A percentile compares a stretch with the other conserved stretches of the same genome.
These are phyloP conservation scores for Bothriochloa decipiens DNA, from an alignment of 176 grass and related monocot species.

Conservation along the genomic window DNA sequence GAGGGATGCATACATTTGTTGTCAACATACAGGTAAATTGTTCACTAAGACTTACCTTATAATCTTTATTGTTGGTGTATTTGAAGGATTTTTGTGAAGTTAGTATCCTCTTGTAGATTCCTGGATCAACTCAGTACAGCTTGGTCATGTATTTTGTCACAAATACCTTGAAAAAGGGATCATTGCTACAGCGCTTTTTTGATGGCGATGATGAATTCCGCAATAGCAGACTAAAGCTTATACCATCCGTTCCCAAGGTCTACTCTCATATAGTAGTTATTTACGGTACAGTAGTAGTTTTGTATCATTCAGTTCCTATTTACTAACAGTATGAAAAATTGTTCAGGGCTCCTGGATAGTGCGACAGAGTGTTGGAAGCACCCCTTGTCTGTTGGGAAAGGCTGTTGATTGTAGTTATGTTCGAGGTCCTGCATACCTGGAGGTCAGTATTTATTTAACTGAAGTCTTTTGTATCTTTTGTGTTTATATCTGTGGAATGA, in stretches of 20 bases:
- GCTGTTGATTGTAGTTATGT: conserved; percentile 90
- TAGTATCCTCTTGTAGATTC: conserved; percentile 59
- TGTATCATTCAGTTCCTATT: not conserved
- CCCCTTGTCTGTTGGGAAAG: conserved; percentile 88
- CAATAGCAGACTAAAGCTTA: conserved; percentile 90
- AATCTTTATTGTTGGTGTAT: not conserved
- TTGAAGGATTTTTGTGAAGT: not conserved
- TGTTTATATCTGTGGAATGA: not conserved
- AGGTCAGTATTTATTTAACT: conserved; percentile 56
- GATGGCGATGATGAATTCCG: conserved; percentile 92
- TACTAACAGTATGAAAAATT: not conserved
- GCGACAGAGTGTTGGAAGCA: conserved; percentile 89
- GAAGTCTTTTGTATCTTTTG: not conserved
- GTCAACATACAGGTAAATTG: conserved; percentile 79
- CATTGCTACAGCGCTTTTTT: conserved; percentile 82
- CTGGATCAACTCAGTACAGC: conserved; percentile 84
- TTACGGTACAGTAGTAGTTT: not conserved
- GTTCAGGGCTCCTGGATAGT: conserved; percentile 95
- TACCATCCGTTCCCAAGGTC: conserved; percentile 90
- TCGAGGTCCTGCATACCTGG: conserved; percentile 69
- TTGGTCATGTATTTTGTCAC: conserved; percentile 89
- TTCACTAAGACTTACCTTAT: not conserved
- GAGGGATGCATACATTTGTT: conserved; percentile 77
- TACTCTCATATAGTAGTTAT: not conserved
- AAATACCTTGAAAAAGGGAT: conserved; percentile 63